Evolutionary conservation across 768 basidiomycete genomes (phyloP), one percentile per base, ranked within the genome.

Genomic region (Pisolithus microcarpus): DNA sequence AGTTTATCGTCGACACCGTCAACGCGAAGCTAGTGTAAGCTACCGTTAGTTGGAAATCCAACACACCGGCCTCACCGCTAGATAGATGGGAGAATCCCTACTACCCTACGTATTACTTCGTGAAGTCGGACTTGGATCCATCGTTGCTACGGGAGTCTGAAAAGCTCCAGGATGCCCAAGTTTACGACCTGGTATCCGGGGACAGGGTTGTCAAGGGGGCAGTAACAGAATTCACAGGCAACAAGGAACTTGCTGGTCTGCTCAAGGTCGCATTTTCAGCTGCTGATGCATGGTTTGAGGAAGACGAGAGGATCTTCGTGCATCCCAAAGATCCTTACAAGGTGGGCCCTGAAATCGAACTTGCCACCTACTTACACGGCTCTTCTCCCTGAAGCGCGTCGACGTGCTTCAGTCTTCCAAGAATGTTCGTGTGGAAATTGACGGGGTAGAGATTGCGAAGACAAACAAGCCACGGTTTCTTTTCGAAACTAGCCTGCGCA

Each of bases 321-420:
- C 83, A 85, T 52, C 78, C 81, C 7, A 84, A 79, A 57, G 82
- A 85, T 60, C 82, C 82, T 1, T 85, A 82, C 65, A 85, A 85
- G 72, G 83, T 82, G 4, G 39, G 61, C 52, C 15, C 30, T 9
- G 30, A 11, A 34, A 39, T 44, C 43, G 15, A 43, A 43, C 21
- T 19, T 4, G 54, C 34, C 23, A 40, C 28, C 2, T 18, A 52
- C 50, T 52, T 19, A 15, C 6, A 8, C 39, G 24, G 42, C 23
- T 24, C 39, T 5, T 34, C 10, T 18, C 6, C 19, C 13, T n/a
- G 36, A 51, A 85, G 83, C 78, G 84, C 13, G 65, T 84, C 26
- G 84, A 85, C 52, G 72, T 82, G 2, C 66, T 81, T 0, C 76
- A 73, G 46, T 81, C 81, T 0, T 82, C 83, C 4, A 72, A 80